Evolutionary conservation across 768 basidiomycete genomes (phyloP).

Genomic region (Naganishia vaughanmartiniae): DNA sequence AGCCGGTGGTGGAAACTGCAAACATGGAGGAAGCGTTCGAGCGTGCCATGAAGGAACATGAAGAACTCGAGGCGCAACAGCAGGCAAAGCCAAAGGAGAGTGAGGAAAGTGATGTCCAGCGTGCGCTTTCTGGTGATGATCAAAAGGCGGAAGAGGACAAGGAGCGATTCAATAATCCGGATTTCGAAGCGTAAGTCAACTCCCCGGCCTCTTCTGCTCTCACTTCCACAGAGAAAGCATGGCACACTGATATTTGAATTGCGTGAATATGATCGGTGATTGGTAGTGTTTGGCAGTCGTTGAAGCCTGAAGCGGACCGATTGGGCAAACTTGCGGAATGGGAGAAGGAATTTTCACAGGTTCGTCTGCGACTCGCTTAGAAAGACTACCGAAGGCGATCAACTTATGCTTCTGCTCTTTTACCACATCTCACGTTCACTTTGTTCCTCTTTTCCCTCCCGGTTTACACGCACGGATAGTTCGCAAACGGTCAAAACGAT

Average conservation of each 20-base stretch:
- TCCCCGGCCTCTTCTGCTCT: not conserved
- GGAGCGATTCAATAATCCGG: constrained; percentile 57
- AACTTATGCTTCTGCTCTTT: too few relatives aligned
- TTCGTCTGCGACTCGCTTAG: constrained; percentile 39
- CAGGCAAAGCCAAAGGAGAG: constrained; percentile 35
- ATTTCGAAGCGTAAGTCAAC: constrained; percentile 64
- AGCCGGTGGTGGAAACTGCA: not conserved
- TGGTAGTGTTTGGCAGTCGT: constrained; percentile 47
- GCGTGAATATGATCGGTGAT: too few relatives aligned
- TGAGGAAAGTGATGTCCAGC: constrained; percentile 32
- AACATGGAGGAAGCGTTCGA: constrained; percentile 23
- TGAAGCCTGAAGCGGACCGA: constrained; percentile 48
- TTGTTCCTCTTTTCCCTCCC: not conserved
- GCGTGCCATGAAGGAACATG: constrained; percentile 2
- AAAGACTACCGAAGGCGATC: not conserved
- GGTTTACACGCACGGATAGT: constrained; percentile 31
- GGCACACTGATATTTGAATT: not conserved
- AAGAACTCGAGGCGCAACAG: constrained; percentile 11
- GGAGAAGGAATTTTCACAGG: constrained; percentile 53
- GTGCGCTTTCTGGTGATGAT: not conserved
- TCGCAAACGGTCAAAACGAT: constrained; percentile 34
- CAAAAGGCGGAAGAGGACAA: constrained; percentile 12
- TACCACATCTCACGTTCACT: not conserved
- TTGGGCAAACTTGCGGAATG: constrained; percentile 48
- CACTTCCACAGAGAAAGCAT: too few relatives aligned